phyloP scores from a whole-genome alignment of 768 basidiomycete genomes.

The Russula earlei region DNA sequence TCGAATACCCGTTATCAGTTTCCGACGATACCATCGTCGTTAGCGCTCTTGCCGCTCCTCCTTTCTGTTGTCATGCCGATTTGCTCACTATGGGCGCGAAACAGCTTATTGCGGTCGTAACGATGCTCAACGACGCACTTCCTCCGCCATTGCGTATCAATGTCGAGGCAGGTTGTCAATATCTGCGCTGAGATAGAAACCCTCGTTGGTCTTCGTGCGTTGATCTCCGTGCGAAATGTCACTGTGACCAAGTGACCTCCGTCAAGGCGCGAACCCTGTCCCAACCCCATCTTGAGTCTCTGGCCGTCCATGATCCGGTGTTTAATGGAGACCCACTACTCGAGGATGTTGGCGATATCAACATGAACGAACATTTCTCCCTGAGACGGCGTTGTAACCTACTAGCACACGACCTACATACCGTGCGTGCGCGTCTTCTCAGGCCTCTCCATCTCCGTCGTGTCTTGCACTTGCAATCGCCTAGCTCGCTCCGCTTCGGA shows the following conservation, averaged over 20 bases:
- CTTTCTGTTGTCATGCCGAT: slow-evolving; percentile 71
- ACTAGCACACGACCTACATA: too few relatives aligned
- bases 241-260: too few relatives aligned
- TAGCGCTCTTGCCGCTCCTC: slow-evolving; percentile 46
- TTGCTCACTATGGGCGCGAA: slow-evolving; percentile 51
- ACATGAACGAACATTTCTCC: background rate
- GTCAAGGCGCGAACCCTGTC: background rate
- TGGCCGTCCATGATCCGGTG: background rate
- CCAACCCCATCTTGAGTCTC: background rate
- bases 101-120: slow-evolving; percentile 45
- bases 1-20: slow-evolving; percentile 51
- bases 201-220: slow-evolving; percentile 43
- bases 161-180: slow-evolving; percentile 30
- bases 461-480: too few relatives aligned
- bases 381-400: too few relatives aligned
- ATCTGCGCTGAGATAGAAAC: slow-evolving; percentile 51
- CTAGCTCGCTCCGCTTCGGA: background rate
- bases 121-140: slow-evolving; percentile 45
- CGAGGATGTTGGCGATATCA: background rate
- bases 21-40: slow-evolving; percentile 49
- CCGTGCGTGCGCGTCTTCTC: too few relatives aligned
- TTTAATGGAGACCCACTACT: background rate
- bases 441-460: background rate
- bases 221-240: background rate
- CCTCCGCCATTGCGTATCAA: slow-evolving; percentile 45